A percentile compares a stretch with the other conserved stretches of the same genome.
Conservation (phyloP, 352 stramenopile genomes). For the Phytopythium mirpurense region DNA sequence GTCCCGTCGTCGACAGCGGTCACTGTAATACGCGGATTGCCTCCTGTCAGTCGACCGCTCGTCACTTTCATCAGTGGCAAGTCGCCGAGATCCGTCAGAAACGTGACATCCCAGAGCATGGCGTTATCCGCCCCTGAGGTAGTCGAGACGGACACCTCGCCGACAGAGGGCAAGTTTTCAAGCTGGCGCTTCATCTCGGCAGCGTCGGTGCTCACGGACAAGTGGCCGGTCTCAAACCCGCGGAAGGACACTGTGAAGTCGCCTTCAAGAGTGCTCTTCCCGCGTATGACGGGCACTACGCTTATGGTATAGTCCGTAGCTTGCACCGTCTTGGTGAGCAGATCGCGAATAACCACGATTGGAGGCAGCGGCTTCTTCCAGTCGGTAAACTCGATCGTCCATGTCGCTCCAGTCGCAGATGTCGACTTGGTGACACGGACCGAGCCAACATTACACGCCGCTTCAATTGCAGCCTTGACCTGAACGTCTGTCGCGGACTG, state of each 20-base stretch:
- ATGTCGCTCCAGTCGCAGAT: slow-evolving; percentile 42
- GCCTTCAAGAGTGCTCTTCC: slow-evolving; percentile 47
- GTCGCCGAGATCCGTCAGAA: slow-evolving; percentile 92
- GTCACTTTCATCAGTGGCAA: slow-evolving; percentile 90
- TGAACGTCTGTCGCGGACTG: slow-evolving; percentile 21
- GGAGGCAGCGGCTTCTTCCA: slow-evolving; percentile 35
- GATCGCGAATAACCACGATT: slow-evolving; percentile 53
- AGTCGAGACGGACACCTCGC: slow-evolving; percentile 66
- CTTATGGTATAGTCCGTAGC: slow-evolving; percentile 40
- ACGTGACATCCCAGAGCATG: slow-evolving; percentile 88
- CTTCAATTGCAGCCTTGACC: slow-evolving; percentile 50
- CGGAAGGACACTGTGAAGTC: slow-evolving; percentile 84
- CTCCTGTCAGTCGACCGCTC: slow-evolving; percentile 78
- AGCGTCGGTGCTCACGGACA: slow-evolving; percentile 41
- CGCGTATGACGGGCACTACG: slow-evolving; percentile 36
- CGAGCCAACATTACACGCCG: slow-evolving; percentile 38
- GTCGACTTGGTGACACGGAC: slow-evolving; percentile 38
- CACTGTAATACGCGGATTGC: slow-evolving; percentile 57
- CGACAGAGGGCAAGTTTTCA: slow-evolving; percentile 84
- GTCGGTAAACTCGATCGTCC: slow-evolving; percentile 63
- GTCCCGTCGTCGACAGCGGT: slow-evolving; percentile 83
- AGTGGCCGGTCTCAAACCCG: slow-evolving; percentile 65
- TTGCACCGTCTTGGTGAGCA: slow-evolving; percentile 47
- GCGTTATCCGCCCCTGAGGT: slow-evolving; percentile 52
- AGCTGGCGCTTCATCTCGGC: slow-evolving; percentile 81